Evolutionary conservation across 169 alveolate genomes (phyloP).

Genomic region (Sarcocystis neurona): DNA sequence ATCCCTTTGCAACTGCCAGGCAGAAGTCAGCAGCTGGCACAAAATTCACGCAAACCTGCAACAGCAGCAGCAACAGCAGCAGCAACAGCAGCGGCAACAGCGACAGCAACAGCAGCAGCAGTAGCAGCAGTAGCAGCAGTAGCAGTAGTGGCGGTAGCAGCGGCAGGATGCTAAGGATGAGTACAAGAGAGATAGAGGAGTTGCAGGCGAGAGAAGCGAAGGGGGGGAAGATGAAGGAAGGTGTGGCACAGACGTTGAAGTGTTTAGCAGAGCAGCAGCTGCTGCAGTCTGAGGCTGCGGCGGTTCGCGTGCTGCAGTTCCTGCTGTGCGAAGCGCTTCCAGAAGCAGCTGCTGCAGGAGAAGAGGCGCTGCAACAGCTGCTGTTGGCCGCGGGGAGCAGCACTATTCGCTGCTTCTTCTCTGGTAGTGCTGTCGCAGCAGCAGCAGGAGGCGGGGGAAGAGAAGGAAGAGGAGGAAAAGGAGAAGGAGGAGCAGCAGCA

Average conservation of each 20-base stretch:
- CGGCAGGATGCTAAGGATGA: conserved; percentile 21
- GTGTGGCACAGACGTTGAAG: conserved; percentile 43
- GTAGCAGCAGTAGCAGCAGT: conserved; percentile 46
- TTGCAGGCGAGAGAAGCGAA: conserved; percentile 4
- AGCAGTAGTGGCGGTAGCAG: neutral
- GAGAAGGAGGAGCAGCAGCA: conserved; percentile 32
- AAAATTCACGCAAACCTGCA: neutral
- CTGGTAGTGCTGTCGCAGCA: neutral
- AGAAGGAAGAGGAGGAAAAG: conserved; percentile 32
- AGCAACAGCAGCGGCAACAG: neutral
- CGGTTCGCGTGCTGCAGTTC: conserved; percentile 51
- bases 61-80: neutral
- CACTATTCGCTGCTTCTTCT: conserved; percentile 27
- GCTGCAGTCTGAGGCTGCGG: conserved; percentile 26
- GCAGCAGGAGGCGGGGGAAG: neutral
- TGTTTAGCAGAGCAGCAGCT: conserved; percentile 36
- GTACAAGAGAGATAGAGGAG: neutral
- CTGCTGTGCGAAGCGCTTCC: neutral
- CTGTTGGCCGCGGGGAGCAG: conserved; percentile 54
- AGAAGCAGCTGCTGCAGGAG: neutral
- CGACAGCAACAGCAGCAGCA: conserved; percentile 13
- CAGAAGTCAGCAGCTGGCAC: neutral
- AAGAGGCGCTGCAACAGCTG: conserved; percentile 51
- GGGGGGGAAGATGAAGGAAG: conserved; percentile 16
- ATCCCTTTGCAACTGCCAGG: conserved; percentile 7